Base-by-base conservation (phyloP, 106 monocot genomes). In the Dendrobium chrysotoxum region DNA sequence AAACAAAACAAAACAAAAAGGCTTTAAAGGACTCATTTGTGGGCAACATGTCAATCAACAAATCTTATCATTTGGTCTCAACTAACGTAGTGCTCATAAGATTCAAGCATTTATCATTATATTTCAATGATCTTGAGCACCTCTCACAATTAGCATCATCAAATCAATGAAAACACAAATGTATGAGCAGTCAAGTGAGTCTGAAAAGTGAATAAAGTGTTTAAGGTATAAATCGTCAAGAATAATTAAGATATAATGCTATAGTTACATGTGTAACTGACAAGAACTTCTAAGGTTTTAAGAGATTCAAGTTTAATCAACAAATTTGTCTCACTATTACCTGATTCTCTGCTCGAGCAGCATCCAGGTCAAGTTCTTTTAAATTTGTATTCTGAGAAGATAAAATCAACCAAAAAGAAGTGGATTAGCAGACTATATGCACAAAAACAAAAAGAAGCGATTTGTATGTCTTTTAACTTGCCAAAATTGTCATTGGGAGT, bases 301-400 rank as follows among this genome's bases (percentile, higher is more conserved):
- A 71, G 12, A 71, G 10, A 30, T 30, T 71, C 12, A 25, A 65
- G 7, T 71, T 5, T 38, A 28, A 71, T 71, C 9, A 31, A 71
- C 13, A 71, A 74, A 41, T 4, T 41, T 74, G 41, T 5, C 6
- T 17, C 40, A 20, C 21, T 21, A n/a, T 61, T 77, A 98, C 97
- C 97, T 94, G 94, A 65, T 92, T 87, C 74, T 98, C 97, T 76
- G 90, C 91, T 81, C 94, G 94, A 78, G 97, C 97, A 79, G 92
- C 86, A 78, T 92, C 94, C 79, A 98, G 39, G 67, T 98, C 85
- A 84, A 98, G 97, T 44, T 98, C 94, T 67, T 89, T 87, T 18
- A 90, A 28, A 80, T 89, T 88, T 45, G 89, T 98, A 38, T 95
- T 90, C 97, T 98, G 90, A 40, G 42, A 86, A 28, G 55, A 85